Base-by-base conservation (phyloP, 768 basidiomycete genomes). In the Boletellus emodensis region DNA sequence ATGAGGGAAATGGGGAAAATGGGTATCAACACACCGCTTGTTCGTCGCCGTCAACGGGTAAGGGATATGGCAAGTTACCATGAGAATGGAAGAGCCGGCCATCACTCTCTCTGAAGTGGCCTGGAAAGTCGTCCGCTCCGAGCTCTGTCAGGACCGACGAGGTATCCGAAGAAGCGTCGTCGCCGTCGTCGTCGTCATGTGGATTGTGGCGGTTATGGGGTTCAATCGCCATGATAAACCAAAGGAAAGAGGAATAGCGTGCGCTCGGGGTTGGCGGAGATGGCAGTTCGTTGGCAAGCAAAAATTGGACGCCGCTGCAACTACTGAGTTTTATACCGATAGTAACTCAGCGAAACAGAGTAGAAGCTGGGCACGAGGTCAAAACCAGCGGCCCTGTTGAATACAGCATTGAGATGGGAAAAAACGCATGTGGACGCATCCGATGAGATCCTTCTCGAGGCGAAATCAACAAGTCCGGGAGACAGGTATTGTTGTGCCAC, bases 21-120 rank as follows among this genome's bases (percentile, higher is more conserved):
- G 12, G 34, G 40, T 20, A 13, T 28, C 40, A 28, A 70, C 77
- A 33, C 63, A 90, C 89, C 66, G 77, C 69, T 62, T 84, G 83
- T 65, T 91, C 89, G 6, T 72, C 72, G 15, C 77, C 74, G 65
- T 91, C 88, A 5, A 83, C 82, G 39, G 89, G 89, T 42, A 91
- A 70, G 12, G 83, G 82, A 63, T 90, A 91, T 43, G 82, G 83
- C 40, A 79, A 76, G 55, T 59, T 68, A 67, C 71, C n/a, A n/a
- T n/a, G n/a, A n/a, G n/a, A n/a, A n/a, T n/a, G n/a, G n/a, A n/a
- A n/a, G n/a, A n/a, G n/a, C 34, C 85, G 76, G 30, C 75, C 80
- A 56, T 75, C 71, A 7, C 72, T 70, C 55, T 87, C 82, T 30
- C 58, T 57, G 56, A 89, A 90, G 68, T 81, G 82, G 12, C 38